Conservation (phyloP, 192 early-diverging fungal genomes). For the Rhizophagus sp. region DNA sequence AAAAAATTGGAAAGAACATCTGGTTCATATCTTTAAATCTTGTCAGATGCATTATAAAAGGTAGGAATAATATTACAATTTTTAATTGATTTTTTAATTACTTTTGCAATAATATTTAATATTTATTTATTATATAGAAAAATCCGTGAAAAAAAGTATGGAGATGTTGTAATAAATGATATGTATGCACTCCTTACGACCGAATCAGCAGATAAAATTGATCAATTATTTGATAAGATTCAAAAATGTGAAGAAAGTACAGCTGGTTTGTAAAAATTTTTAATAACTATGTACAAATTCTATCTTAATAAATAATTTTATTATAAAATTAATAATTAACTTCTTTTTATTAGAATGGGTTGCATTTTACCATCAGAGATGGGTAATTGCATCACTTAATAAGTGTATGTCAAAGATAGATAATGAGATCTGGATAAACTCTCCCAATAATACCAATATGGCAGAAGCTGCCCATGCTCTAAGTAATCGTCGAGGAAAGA, state of each 20-base stretch:
- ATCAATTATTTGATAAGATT: background rate
- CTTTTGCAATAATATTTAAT: background rate
- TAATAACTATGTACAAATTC: background rate
- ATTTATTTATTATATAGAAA: background rate
- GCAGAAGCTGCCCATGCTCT: too few species aligned
- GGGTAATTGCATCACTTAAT: constrained; percentile 1
- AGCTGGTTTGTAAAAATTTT: too few species aligned
- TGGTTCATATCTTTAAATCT: constrained; percentile 9
- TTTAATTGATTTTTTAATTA: background rate
- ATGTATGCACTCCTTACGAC: background rate
- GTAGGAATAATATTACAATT: background rate
- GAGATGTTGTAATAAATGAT: background rate
- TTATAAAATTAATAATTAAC: background rate
- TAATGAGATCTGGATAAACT: background rate
- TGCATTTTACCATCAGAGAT: background rate
- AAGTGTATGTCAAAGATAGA: background rate
- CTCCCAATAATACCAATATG: background rate
- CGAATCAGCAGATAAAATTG: too few species aligned
- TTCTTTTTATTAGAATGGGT: background rate
- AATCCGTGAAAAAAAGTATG: background rate
- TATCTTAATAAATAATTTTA: background rate
- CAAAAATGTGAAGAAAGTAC: background rate
- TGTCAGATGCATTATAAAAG: constrained; percentile 1
- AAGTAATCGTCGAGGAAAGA: background rate
- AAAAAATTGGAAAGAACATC: constrained; percentile 6